Evolutionary conservation across 805 yeast species (phyloP).

Genomic region (Kregervanrija fluxuum): DNA sequence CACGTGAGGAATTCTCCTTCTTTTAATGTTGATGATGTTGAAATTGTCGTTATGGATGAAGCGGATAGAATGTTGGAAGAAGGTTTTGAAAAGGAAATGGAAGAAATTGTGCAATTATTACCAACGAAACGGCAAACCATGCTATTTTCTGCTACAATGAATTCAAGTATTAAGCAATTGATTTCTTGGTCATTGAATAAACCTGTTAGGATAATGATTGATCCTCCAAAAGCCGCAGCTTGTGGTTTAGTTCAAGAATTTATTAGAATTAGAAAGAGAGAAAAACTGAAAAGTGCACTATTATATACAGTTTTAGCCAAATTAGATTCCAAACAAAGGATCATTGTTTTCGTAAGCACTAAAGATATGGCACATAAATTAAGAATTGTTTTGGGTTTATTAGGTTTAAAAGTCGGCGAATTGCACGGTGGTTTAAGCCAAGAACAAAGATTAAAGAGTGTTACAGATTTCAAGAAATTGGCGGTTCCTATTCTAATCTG

Average conservation of each 20-base stretch:
- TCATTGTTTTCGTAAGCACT: conserved; percentile 86
- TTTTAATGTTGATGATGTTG: conserved; percentile 84
- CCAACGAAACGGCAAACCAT: conserved; percentile 92
- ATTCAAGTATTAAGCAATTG: conserved; percentile 80
- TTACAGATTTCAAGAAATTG: conserved; percentile 73
- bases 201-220: conserved; percentile 93
- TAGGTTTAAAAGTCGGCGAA: conserved; percentile 74
- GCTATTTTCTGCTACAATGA: conserved; percentile 97
- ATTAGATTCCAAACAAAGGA: conserved; percentile 58
- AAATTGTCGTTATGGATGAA: conserved; percentile 90
- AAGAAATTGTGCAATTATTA: conserved; percentile 78
- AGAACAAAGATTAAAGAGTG: conserved; percentile 86
- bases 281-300: conserved; percentile 74
- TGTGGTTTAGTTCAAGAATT: conserved; percentile 88
- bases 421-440: conserved; percentile 80
- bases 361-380: conserved; percentile 86
- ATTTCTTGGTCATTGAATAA: conserved; percentile 80
- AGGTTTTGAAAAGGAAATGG: conserved; percentile 93
- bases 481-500: conserved; percentile 84
- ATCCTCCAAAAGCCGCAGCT: conserved; percentile 94
- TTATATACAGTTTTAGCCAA: conserved; percentile 63
- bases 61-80: conserved; percentile 99
- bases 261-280: conserved; percentile 89
- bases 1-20: conserved; percentile 93
- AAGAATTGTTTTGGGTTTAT: conserved; percentile 64